Base-by-base conservation (phyloP, 2,329 filamentous ascomycete genomes). In the Nectriaceae sp. region DNA sequence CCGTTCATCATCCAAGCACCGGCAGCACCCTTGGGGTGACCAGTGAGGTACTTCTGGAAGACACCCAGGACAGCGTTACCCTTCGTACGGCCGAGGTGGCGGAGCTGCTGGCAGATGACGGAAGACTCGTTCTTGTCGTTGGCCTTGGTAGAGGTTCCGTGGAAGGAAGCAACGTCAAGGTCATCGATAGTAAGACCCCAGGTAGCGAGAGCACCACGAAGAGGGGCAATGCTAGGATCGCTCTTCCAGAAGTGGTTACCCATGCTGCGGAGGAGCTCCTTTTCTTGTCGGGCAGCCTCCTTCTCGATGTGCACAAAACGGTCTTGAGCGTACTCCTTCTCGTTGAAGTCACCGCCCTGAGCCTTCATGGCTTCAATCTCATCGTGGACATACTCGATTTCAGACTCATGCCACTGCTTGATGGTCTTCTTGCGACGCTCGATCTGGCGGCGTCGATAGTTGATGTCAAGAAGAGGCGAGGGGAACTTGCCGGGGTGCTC, bases 1-100 rank as follows among this genome's bases (percentile, higher is more conserved):
- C 94, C 94, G 78, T 99, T 99, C 82, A 99, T 86, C 94, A 99
- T 99, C 92, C 94, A 99, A 41, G 93, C 94, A 78, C 94, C 94
- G 52, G 94, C 94, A 64, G 94, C 93, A 86, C 94, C 94, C 85
- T 99, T 99, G 65, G 94, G 94, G 70, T 99, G 94, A 72, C 94
- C 94, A 46, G 95, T 99, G 53, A 99, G 85, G 72, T 95, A 97
- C 75, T 99, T 99, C 76, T 99, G 94, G 88, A 97, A 99, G 70
- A 99, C 92, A 77, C 92, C 94, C 57, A 97, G 75, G 13, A 99
- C 79, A 24, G 94, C 92, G 66, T 99, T 99, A 65, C 95, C 94
- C 85, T 97, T 97, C 74, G 87, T 88, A 63, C 94, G 89, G 58
- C 94, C 94, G 44, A 99, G 86, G 68, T 99, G 95, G 62, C 87